Evolutionary conservation across 2,329 filamentous ascomycete species (phyloP).

Genomic region (Ascocoryne sarcoides): DNA sequence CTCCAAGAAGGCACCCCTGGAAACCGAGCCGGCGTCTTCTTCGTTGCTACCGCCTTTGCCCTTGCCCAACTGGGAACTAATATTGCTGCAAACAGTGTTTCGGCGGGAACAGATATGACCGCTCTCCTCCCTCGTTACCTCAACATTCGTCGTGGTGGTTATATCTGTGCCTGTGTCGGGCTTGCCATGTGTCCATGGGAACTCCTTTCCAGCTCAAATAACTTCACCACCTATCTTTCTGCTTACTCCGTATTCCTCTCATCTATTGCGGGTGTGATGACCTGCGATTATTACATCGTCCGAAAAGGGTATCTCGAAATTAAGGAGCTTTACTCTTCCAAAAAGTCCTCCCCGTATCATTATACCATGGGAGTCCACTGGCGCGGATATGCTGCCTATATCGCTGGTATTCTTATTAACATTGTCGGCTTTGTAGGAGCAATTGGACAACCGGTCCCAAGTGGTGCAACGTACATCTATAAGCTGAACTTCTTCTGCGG

Average conservation of each 20-base stretch:
- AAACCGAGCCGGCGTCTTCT: constrained; percentile 66
- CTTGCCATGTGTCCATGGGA: constrained; percentile 84
- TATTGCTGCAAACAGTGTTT: constrained; percentile 79
- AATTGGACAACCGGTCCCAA: constrained; percentile 61
- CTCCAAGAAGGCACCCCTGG: constrained; percentile 58
- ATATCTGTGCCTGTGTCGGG: constrained; percentile 72
- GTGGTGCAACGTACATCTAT: constrained; percentile 77
- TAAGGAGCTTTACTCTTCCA: constrained; percentile 68
- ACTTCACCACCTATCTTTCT: constrained; percentile 85
- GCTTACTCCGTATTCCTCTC: constrained; percentile 93
- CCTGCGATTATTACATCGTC: constrained; percentile 80
- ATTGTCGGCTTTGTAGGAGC: constrained; percentile 86
- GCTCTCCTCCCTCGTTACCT: constrained; percentile 71
- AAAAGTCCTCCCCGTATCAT: constrained; percentile 60
- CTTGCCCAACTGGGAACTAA: constrained; percentile 81
- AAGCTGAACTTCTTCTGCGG: constrained; percentile 86
- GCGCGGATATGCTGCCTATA: constrained; percentile 76
- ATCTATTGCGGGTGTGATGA: constrained; percentile 85
- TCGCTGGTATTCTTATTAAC: constrained; percentile 78
- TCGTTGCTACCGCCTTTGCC: constrained; percentile 62
- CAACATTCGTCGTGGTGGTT: constrained; percentile 79
- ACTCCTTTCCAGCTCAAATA: constrained; percentile 64
- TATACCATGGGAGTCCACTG: constrained; percentile 68
- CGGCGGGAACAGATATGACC: constrained; percentile 68
- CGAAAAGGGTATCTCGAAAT: constrained; percentile 74